These are phyloP conservation scores for Silene coronaria DNA, from an alignment of 179 eudicot genomes.

Conservation along the genomic window DNA sequence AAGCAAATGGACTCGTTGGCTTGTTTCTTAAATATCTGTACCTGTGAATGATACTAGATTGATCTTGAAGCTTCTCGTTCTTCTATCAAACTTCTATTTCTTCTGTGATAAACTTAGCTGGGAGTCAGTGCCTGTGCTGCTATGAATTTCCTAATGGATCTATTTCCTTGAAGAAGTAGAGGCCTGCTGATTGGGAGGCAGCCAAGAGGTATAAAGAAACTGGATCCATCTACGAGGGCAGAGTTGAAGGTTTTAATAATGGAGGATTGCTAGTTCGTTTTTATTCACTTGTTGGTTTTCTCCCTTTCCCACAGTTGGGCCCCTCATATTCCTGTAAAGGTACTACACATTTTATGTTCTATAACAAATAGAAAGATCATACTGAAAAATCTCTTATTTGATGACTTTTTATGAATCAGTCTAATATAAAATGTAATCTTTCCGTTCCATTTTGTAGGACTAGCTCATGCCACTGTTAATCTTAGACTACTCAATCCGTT, in stretches of 20 bases:
- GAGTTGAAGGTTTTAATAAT: constrained; percentile 66
- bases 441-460: background rate
- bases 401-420: background rate
- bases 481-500: background rate
- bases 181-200: constrained; percentile 84
- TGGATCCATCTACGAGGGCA: constrained; percentile 63
- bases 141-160: constrained; percentile 37
- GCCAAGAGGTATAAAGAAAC: constrained; percentile 58
- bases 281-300: constrained; percentile 82
- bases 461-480: background rate
- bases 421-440: background rate
- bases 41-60: background rate
- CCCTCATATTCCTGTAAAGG: constrained; percentile 76
- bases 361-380: background rate
- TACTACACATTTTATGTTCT: constrained; percentile 24
- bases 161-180: constrained; percentile 72
- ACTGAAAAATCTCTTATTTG: background rate
- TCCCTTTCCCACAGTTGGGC: constrained; percentile 77
- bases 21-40: background rate
- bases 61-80: background rate
- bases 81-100: background rate
- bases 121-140: background rate
- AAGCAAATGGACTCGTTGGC: background rate
- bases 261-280: constrained; percentile 87
- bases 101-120: background rate